Evolutionary conservation across 805 yeast genomes (phyloP), one percentile per base, ranked within the genome.

Genomic region (Myxozyma neglecta): DNA sequence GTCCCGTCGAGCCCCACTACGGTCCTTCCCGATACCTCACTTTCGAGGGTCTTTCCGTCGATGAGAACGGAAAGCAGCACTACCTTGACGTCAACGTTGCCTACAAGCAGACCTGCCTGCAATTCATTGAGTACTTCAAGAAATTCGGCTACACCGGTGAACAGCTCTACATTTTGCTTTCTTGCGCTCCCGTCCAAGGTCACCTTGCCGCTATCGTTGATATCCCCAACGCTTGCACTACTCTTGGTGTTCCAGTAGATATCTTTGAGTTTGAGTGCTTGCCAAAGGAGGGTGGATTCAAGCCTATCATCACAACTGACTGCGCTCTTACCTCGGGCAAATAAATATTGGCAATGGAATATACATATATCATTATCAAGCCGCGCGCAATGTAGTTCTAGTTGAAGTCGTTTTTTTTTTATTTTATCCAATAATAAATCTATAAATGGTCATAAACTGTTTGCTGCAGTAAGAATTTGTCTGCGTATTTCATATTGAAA

Each of bases 1-100:
- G 83, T 16, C 79, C 79, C 53, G 80, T 80, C 37, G 82, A 77
- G 60, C 77, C 79, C 58, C 78, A 76, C 56, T 81, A 80, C 68
- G 82, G 83, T 3, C 80, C 83, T 6, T 75, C 79, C 20, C 70
- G 84, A 56, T 81, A 80, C 68, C 70, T 81, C 53, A 81, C 83
- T 6, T 81, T 81, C 68, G 84, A 81, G 71, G 84, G 84, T 1
- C 80, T 81, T 63, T 80, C 83, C 0, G 84, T 81, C 9, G 81
- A 80, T 66, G 83, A 80, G 68, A 57, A 67, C 3, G 84, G 84
- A 1, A 73, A 74, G 47, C 84, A 81, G 68, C 72, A 75, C 59
- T 81, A 69, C 68, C 72, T 81, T 57, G 78, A 79, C 68, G 77
- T 82, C 6, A 79, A 82, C 16, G 78, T 78, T 16, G 83, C 84